Conservation (phyloP, 805 yeast species). For the Brettanomyces custersianus region DNA sequence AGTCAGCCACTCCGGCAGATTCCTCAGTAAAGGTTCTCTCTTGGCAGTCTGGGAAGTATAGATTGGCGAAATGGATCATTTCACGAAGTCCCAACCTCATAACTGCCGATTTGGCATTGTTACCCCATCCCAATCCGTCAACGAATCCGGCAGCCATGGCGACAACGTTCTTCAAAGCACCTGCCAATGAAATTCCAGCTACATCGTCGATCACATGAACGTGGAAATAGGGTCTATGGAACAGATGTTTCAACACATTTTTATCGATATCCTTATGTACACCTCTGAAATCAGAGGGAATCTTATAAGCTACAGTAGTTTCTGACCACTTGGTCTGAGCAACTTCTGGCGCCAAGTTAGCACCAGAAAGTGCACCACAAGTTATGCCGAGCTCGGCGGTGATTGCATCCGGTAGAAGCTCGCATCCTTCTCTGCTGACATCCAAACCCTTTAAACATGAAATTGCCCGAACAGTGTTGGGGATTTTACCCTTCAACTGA, state of each 20-base stretch:
- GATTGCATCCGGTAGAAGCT: slow-evolving; percentile 70
- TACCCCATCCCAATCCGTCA: slow-evolving; percentile 98
- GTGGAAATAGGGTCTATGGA: slow-evolving; percentile 98
- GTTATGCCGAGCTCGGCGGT: slow-evolving; percentile 73
- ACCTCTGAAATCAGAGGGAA: slow-evolving; percentile 62
- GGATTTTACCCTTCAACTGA: slow-evolving; percentile 70
- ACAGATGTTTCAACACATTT: slow-evolving; percentile 62
- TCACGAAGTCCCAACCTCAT: slow-evolving; percentile 94
- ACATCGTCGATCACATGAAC: slow-evolving; percentile 88
- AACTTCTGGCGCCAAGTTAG: slow-evolving; percentile 94
- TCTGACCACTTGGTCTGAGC: slow-evolving; percentile 95
- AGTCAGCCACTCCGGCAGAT: slow-evolving; percentile 96
- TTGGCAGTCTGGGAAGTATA: slow-evolving; percentile 68
- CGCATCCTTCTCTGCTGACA: slow-evolving; percentile 77
- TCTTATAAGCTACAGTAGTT: slow-evolving; percentile 87
- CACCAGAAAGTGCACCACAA: slow-evolving; percentile 97
- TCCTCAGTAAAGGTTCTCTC: slow-evolving; percentile 84
- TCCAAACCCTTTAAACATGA: slow-evolving; percentile 95
- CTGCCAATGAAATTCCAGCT: slow-evolving; percentile 93
- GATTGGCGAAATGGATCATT: slow-evolving; percentile 76
- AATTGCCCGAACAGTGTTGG: slow-evolving; percentile 70
- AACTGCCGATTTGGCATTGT: slow-evolving; percentile 94
- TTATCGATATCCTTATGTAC: slow-evolving; percentile 67
- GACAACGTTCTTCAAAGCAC: slow-evolving; percentile 93
- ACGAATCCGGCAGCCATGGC: slow-evolving; percentile 97